Evolutionary conservation across 305 asterid genomes (phyloP).

Genomic region (Andrographis paniculata): DNA sequence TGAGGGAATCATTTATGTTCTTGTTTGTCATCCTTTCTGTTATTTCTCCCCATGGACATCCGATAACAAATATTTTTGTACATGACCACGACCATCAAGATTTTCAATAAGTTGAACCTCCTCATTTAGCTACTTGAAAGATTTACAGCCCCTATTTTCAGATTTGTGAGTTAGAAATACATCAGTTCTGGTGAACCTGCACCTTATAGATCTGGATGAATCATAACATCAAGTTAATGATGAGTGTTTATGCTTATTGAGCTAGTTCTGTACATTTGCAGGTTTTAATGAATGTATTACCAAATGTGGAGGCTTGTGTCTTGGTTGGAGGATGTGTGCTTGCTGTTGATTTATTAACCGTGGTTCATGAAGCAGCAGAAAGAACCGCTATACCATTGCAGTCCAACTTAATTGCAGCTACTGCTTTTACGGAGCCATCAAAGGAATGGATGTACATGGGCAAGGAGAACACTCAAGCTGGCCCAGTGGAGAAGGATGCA

Average conservation of each 20-base stretch:
- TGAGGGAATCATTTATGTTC: no score
- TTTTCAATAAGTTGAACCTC: no score
- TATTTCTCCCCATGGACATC: no score
- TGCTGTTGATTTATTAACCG: conserved; percentile 92
- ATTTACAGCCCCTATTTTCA: no score
- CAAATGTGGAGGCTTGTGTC: conserved; percentile 94
- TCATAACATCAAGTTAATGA: no score
- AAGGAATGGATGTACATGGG: conserved; percentile 90
- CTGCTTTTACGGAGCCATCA: conserved; percentile 94
- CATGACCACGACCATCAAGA: no score
- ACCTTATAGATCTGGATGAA: no score
- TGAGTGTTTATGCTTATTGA: background rate
- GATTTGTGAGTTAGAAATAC: no score
- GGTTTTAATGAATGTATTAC: conserved; percentile 90
- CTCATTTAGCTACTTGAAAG: no score
- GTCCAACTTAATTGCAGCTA: conserved; percentile 93
- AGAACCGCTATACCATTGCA: conserved; percentile 96
- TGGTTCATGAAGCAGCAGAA: conserved; percentile 94
- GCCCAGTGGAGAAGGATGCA: conserved; percentile 97
- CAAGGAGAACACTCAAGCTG: conserved; percentile 70
- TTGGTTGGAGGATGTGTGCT: conserved; percentile 98
- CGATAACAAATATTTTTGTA: no score
- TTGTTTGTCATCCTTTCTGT: no score
- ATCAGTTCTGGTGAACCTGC: no score
- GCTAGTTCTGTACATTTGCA: conserved; percentile 21